Base-by-base conservation (phyloP, 306 rosid genomes). In the Fragaria ananassa region DNA sequence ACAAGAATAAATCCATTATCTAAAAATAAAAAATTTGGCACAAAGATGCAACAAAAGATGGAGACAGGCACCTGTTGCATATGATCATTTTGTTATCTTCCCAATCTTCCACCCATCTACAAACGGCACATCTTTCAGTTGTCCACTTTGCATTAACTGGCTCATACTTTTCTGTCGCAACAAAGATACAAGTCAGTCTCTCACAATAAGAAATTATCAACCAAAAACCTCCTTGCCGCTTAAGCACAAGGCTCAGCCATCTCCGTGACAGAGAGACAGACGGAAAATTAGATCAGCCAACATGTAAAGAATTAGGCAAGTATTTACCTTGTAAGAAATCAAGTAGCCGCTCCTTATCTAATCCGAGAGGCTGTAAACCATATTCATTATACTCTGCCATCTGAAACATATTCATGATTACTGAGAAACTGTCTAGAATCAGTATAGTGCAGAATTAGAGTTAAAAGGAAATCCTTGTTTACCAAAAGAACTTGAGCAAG, bases 91-190 rank as follows among this genome's bases (percentile, higher is more conserved):
- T 95, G 87, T 95, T 92, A 72, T 92, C 97, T 42, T 95, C 97
- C 93, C 96, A 95, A 82, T 95, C 99, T 84, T 92, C 99, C 78
- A 92, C 96, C 99, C 99, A 92, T 92, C 99, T 90, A 72, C 99
- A 95, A 81, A 95, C 71, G 0, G 99, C 99, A 82, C 99, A 95
- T 84, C 97, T 87, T 88, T 95, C 99, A 9, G 93, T 90, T 7
- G 99, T 95, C 97, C 98, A 93, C 86, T 91, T 93, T 81, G 86
- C 92, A 83, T 60, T 78, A 68, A 89, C 86, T 21, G 99, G 99
- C 84, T 92, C 97, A 73, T 92, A 95, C 80, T 82, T 89, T 78
- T 87, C 98, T 90, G 97, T 72, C 69, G 77, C 70, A 86, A 63
- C 63, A 76, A 81, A 84, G 58, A 81, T 53, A 76, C 44, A 70